Evolutionary conservation across 2,329 filamentous ascomycete genomes (phyloP), one percentile per base, ranked within the genome.

Genomic region (Pseudogymnoascus sp.): DNA sequence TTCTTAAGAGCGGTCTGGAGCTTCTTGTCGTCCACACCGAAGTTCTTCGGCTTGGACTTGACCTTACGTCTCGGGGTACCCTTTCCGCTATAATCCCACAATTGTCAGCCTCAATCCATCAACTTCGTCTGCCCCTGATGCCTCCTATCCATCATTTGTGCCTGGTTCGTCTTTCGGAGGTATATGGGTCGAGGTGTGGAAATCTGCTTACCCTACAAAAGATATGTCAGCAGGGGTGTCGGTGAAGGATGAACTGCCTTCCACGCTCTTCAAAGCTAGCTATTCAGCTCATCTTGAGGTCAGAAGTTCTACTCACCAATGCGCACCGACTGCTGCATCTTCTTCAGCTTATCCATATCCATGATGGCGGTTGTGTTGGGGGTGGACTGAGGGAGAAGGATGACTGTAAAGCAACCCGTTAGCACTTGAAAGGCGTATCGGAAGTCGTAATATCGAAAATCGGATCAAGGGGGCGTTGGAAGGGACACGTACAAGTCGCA

Each of bases 1-100:
- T 99, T 99, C 90, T 99, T 99, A 71, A 99, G 86, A 68, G 91
- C 83, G 67, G 88, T 86, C 83, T 99, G 95, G 69, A 99, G 91
- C 87, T 99, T 99, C 91, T 97, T 97, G 88, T 99, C 95, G 78
- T 99, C 95, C 79, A 90, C 91, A 77, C 89, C 91, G 71, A 90
- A 90, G 79, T 87, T 90, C 79, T 91, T 91, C 80, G 96, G 91
- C 71, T 93, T 90, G 81, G 96, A 96, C 91, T 97, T 99, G 79
- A 95, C 89, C 86, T 96, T 96, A 83, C 95, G 87, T 83, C 95
- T 86, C 76, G 95, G 95, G 72, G 95, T 97, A 74, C 95, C 95
- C 86, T 99, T 99, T 83, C 95, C 95, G 83, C 93, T 73, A 63
- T 47, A 45, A 34, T 70, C 67, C 59, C 21, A 63, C 47, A 63